These are phyloP conservation scores for Tricholoma saponaceum DNA, from an alignment of 768 basidiomycete genomes.

Conservation along the genomic window DNA sequence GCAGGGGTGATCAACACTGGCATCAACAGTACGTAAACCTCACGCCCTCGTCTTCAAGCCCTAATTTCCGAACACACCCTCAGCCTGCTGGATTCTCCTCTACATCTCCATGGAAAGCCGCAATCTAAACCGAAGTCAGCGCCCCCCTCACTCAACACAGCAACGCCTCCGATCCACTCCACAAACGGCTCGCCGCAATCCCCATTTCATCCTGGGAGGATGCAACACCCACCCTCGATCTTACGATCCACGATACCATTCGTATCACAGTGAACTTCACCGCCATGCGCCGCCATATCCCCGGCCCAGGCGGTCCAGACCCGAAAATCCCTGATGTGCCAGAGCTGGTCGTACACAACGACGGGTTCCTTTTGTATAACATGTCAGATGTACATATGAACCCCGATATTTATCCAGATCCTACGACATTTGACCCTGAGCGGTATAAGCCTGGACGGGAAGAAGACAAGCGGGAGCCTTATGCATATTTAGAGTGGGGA, in stretches of 20 bases:
- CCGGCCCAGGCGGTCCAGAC: constrained; percentile 14
- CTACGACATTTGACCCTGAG: constrained; percentile 30
- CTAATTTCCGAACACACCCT: not conserved
- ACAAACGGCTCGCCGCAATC: constrained; percentile 30
- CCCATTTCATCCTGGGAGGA: constrained; percentile 38
- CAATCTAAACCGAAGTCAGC: constrained; percentile 25
- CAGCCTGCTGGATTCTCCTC: constrained; percentile 35
- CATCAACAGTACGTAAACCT: not conserved
- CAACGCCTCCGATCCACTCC: constrained; percentile 24
- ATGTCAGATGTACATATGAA: constrained; percentile 30
- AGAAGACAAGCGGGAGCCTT: constrained; percentile 30
- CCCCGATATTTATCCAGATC: constrained; percentile 29
- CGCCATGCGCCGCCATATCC: constrained; percentile 30
- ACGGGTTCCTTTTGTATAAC: constrained; percentile 30
- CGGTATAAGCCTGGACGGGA: constrained; percentile 25
- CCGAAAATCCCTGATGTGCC: no score
- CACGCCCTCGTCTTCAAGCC: no score
- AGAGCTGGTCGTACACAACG: no score
- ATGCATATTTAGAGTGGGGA: constrained; percentile 36
- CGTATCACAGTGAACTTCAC: constrained; percentile 25
- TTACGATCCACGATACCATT: constrained; percentile 36
- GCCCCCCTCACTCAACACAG: constrained; percentile 25
- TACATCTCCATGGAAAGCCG: constrained; percentile 32
- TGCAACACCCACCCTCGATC: constrained; percentile 32
- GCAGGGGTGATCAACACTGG: constrained; percentile 30